Conservation (phyloP, 345 rosid genomes). For the Populus tremula region DNA sequence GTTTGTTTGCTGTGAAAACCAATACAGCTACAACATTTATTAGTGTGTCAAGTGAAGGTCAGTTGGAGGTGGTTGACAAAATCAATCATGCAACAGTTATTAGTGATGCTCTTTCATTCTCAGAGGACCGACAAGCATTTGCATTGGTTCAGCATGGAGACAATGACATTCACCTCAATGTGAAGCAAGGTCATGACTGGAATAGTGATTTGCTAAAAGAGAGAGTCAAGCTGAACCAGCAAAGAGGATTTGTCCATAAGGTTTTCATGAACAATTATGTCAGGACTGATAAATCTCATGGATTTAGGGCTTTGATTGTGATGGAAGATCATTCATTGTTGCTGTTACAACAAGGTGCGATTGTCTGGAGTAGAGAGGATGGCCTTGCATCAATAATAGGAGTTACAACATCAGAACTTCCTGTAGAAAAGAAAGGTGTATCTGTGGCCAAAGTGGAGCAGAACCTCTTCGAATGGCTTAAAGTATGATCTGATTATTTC, state of each 20-base stretch:
- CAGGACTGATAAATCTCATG: slow-evolving; percentile 88
- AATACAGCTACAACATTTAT: slow-evolving; percentile 41
- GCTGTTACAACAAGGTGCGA: slow-evolving; percentile 84
- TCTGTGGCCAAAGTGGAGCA: slow-evolving; percentile 94
- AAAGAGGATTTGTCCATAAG: slow-evolving; percentile 74
- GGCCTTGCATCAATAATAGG: slow-evolving; percentile 85
- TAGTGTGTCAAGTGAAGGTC: slow-evolving; percentile 51
- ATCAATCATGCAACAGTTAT: slow-evolving; percentile 53
- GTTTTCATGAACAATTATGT: slow-evolving; percentile 88
- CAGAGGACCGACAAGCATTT: slow-evolving; percentile 65
- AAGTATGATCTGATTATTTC: slow-evolving; percentile 46
- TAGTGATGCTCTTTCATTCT: slow-evolving; percentile 70
- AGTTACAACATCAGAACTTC: slow-evolving; percentile 84
- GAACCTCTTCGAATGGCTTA: slow-evolving; percentile 91
- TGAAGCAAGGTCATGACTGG: slow-evolving; percentile 69
- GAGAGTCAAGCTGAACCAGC: slow-evolving; percentile 59
- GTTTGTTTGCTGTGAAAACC: slow-evolving; percentile 58
- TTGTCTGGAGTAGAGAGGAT: slow-evolving; percentile 98
- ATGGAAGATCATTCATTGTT: slow-evolving; percentile 98
- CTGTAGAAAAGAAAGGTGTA: slow-evolving; percentile 79
- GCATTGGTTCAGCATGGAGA: slow-evolving; percentile 63
- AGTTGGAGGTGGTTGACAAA: slow-evolving; percentile 67
- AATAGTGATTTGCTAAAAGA: slow-evolving; percentile 68
- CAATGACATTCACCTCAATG: slow-evolving; percentile 59
- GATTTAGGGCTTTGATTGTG: slow-evolving; percentile 92